Evolutionary conservation across 2,329 filamentous ascomycete species (phyloP).

Genomic region (Sarocladium brachiariae): DNA sequence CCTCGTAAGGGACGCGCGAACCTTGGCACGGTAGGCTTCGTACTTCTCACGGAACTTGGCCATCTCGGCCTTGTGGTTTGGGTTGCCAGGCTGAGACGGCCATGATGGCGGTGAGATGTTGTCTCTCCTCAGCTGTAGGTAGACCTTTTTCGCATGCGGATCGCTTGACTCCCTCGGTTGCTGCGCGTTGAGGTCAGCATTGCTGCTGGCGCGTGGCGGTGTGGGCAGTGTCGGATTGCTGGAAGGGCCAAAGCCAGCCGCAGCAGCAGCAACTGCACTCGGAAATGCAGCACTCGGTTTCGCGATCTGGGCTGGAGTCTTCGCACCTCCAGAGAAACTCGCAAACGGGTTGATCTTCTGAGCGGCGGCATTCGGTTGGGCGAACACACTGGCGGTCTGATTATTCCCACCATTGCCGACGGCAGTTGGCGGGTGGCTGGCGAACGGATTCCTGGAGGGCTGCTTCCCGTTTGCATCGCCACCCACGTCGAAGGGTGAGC

Average conservation of each 20-base stretch:
- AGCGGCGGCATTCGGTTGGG: conserved; percentile 18
- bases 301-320: not conserved
- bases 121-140: conserved; percentile 46
- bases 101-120: conserved; percentile 47
- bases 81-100: conserved; percentile 48
- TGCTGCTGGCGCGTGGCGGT: conserved; percentile 9
- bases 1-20: conserved; percentile 50
- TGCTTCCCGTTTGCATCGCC: conserved; percentile 15
- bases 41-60: conserved; percentile 49
- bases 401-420: conserved; percentile 1
- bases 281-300: not conserved
- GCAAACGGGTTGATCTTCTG: conserved; percentile 17
- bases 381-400: conserved; percentile 16
- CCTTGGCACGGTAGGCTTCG: conserved; percentile 50
- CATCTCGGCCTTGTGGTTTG: conserved; percentile 42
- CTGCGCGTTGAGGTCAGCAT: conserved; percentile 14
- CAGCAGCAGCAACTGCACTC: no score
- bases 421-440: conserved; percentile 1
- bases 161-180: conserved; percentile 22
- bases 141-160: conserved; percentile 43
- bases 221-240: not conserved
- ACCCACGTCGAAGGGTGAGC: conserved; percentile 14
- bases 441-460: conserved; percentile 5
- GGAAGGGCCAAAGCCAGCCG: not conserved
- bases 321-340: no score